phyloP scores from a whole-genome alignment of 257 asterid genomes.

The Plantago ovata region DNA sequence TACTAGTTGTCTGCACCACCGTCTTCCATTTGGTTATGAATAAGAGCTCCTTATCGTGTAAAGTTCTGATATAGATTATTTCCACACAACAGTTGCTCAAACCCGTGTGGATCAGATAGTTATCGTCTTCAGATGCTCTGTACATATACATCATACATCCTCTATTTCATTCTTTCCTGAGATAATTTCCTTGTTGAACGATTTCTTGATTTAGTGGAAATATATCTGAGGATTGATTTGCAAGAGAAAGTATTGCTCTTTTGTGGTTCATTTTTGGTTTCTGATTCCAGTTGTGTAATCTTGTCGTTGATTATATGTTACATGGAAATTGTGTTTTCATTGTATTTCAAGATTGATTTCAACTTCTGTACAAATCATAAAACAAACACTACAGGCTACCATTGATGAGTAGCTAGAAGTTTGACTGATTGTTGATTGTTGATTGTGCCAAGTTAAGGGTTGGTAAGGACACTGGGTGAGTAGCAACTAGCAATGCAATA shows the following conservation, averaged over 20 bases:
- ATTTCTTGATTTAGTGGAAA: neutral
- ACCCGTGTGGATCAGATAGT: slow-evolving; percentile 13
- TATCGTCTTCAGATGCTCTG: slow-evolving; percentile 20
- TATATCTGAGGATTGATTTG: neutral
- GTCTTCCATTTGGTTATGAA: slow-evolving; percentile 1
- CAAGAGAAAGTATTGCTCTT: no score
- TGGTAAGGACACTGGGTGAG: no score
- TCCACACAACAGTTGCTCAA: slow-evolving; percentile 12
- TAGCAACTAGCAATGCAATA: no score
- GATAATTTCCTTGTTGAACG: slow-evolving; percentile 15
- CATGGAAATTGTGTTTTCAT: no score
- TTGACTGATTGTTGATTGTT: no score
- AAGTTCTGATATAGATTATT: slow-evolving; percentile 13
- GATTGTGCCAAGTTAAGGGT: no score
- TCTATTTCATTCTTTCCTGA: slow-evolving; percentile 8
- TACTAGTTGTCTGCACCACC: slow-evolving; percentile 33
- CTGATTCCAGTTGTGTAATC: no score
- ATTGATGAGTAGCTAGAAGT: no score
- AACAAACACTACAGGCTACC: no score
- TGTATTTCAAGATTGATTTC: no score
- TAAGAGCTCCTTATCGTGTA: neutral
- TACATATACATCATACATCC: slow-evolving; percentile 20
- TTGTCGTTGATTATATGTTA: no score
- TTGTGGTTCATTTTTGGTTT: neutral
- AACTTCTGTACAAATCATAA: no score